These are phyloP conservation scores for Guillardia theta DNA, from an alignment of 78 protist species.

Conservation along the genomic window DNA sequence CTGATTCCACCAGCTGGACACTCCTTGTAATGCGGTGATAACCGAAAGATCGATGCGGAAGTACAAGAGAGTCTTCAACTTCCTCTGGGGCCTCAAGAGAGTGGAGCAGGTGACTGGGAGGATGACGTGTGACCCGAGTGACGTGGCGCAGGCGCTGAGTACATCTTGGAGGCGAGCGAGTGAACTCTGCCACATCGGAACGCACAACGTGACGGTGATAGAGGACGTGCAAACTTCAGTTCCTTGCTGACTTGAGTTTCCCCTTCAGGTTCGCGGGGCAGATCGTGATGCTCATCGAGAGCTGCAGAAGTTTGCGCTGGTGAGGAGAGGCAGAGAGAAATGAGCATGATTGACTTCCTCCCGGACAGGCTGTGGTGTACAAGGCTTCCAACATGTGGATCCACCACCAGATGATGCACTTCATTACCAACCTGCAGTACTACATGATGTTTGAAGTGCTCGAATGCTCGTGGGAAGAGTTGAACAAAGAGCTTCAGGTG, in stretches of 20 bases:
- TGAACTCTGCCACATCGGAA: not conserved
- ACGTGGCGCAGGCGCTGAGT: not conserved
- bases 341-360: too few species aligned
- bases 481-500: not conserved
- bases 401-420: constrained; percentile 24
- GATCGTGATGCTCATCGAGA: not conserved
- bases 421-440: constrained; percentile 24
- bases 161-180: not conserved
- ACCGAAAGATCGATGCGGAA: not conserved
- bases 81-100: constrained; percentile 35
- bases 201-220: not conserved
- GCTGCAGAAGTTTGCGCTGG: not conserved
- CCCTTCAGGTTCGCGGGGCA: not conserved
- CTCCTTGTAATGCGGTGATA: not conserved
- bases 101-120: not conserved
- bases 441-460: constrained; percentile 38
- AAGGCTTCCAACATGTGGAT: not conserved
- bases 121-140: not conserved
- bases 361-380: not conserved
- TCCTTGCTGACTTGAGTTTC: not conserved
- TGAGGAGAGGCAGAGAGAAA: too few species aligned
- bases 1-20: not conserved
- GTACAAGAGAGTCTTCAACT: constrained; percentile 33
- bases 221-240: not conserved
- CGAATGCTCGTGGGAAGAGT: not conserved